Percentiles rank a stretch among this genome's conserved stretches.
Evolutionary conservation across 1,284 basidiomycete species (phyloP).

Genomic region (Tylopilus sp.): DNA sequence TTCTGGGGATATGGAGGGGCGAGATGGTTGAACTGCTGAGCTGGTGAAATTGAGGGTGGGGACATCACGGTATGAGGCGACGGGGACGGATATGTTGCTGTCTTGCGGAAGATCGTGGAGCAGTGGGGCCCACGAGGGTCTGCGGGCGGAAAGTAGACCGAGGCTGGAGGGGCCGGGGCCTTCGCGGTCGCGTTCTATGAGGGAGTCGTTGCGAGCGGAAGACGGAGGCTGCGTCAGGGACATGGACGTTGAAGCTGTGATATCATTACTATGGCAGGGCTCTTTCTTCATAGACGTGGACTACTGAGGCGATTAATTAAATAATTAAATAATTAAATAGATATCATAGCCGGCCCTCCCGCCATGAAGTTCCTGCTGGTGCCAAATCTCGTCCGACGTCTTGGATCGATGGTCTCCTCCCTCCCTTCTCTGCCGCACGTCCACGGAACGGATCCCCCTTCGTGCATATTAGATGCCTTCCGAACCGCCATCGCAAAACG

Average conservation of each 20-base stretch:
- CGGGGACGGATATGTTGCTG: conserved; percentile 6
- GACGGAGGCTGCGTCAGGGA: conserved; percentile 10
- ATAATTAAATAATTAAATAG: too few species aligned
- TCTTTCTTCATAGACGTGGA: too few species aligned
- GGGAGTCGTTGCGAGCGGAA: conserved; percentile 20
- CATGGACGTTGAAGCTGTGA: too few species aligned
- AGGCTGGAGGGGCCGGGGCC: conserved; percentile 28
- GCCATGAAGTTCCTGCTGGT: too few species aligned
- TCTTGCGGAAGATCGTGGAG: conserved; percentile 30
- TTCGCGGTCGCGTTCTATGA: conserved; percentile 24
- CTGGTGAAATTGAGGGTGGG: conserved; percentile 21
- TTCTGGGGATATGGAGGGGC: conserved; percentile 42
- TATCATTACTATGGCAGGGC: too few species aligned
- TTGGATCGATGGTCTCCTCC: conserved; percentile 24
- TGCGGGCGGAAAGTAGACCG: conserved; percentile 33
- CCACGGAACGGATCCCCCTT: conserved; percentile 66
- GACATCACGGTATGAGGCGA: conserved; percentile 33
- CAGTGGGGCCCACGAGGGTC: conserved; percentile 35
- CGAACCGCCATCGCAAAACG: conserved; percentile 78
- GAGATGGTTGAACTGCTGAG: conserved; percentile 16
- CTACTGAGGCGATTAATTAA: too few species aligned
- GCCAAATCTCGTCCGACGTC: conserved; percentile 1
- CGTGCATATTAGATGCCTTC: conserved; percentile 81
- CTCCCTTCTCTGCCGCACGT: conserved; percentile 37
- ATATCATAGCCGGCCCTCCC: too few species aligned